Conservation (phyloP, 2,329 filamentous ascomycete species). For the Catunica adiposa region DNA sequence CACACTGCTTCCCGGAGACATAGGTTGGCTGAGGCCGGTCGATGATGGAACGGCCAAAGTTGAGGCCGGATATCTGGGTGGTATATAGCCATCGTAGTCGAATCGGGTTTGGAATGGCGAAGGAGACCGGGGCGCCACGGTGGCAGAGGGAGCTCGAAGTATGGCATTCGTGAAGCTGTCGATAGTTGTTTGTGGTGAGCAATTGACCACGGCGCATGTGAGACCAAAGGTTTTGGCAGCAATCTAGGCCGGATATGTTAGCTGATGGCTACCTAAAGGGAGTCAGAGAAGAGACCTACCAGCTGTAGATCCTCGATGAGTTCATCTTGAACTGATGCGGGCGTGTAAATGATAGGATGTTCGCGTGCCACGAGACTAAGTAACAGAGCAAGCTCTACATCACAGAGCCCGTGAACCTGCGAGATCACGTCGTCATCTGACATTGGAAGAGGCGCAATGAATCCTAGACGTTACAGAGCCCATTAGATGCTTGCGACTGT, state of each 20-base stretch:
- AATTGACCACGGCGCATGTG: conserved; percentile 52
- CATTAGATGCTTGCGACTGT: not conserved
- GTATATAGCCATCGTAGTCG: conserved; percentile 17
- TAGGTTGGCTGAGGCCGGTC: conserved; percentile 17
- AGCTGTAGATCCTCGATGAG: conserved; percentile 60
- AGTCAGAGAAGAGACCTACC: conserved; percentile 25
- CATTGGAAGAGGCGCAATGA: conserved; percentile 28
- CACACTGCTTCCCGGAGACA: conserved; percentile 12
- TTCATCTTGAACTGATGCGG: conserved; percentile 37
- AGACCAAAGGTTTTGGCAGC: conserved; percentile 57
- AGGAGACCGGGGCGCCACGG: conserved; percentile 18
- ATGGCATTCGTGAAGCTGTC: conserved; percentile 67
- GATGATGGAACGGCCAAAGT: conserved; percentile 19
- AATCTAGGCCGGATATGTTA: conserved; percentile 30
- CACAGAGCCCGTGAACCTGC: conserved; percentile 62
- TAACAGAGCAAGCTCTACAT: conserved; percentile 74
- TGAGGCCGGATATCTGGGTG: conserved; percentile 18
- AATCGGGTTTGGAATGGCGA: conserved; percentile 17
- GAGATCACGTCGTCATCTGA: conserved; percentile 44
- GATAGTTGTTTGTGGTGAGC: conserved; percentile 54
- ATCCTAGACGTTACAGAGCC: not conserved
- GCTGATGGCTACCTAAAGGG: not conserved
- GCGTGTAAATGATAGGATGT: conserved; percentile 76
- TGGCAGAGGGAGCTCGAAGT: conserved; percentile 26
- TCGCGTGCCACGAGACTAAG: conserved; percentile 67